Base-by-base conservation (phyloP, 23 red algal species). In the Agarophyton chilense region DNA sequence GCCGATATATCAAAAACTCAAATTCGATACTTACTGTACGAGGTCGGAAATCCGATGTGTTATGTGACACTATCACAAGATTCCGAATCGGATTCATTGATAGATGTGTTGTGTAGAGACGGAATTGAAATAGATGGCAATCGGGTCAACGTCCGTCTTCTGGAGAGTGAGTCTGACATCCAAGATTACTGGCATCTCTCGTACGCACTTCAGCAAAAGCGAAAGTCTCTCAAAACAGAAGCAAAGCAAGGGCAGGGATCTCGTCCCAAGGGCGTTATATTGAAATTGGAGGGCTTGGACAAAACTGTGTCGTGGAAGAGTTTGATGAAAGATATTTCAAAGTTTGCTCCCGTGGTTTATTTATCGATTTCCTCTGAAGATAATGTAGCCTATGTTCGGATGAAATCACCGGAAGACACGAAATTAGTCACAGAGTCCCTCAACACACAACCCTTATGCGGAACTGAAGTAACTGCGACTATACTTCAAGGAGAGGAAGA, bases 141-240 rank as follows among this genome's bases (percentile, higher is more conserved):
- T 24, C 52, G 10, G 14, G 85, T 42, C 13, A 64, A 17, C 26
- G 68, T 89, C 13, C 41, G 85, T 68, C 38, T 78, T 39, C 44
- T 89, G 50, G 70, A 60, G 72, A 72, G 75, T 78, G 67, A 89
- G 21, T 46, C 52, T 25, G 85, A 89, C 16, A 38, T 89, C n/a
- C 46, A 75, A 36, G 52, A 77, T 21, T 89, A 89, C 32, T 89
- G 85, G 85, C 10, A 47, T 24, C 21, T 64, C 12, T 68, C 85
- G 12, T 57, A 58, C 2, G 55, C 52, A 49, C 72, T 77, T 22
- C 51, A 57, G 14, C 32, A 58, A 25, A 58, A 19, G 31, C 49
- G 70, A 13, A 77, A 68, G 38, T 58, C 70, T 18, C n/a, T 52
- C 34, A 49, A 60, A 35, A 51, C n/a, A 35, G 71, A 42, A 5